Percentiles rank a stretch among this genome's conserved stretches.
Evolutionary conservation across 495 filamentous ascomycete species (phyloP).

Genomic region (Penicillium coprophilum): DNA sequence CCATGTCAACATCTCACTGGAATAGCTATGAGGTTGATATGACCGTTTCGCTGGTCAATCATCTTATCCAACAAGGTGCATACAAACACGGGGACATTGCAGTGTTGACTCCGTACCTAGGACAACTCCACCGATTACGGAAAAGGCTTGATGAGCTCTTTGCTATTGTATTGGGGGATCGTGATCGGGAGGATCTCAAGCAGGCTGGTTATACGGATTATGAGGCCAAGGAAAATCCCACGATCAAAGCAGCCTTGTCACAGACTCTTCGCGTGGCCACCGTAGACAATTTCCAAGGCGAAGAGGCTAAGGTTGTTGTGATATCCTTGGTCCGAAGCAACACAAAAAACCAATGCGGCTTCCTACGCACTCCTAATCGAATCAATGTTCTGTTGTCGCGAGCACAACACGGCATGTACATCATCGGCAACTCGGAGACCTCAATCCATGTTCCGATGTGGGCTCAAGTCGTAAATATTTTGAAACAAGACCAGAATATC

Average conservation of each 20-base stretch:
- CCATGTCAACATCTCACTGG: slow-evolving; percentile 56
- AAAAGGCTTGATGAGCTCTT: slow-evolving; percentile 50
- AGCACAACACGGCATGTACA: slow-evolving; percentile 80
- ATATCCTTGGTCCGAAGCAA: slow-evolving; percentile 83
- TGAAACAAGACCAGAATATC: slow-evolving; percentile 50
- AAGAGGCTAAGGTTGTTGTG: slow-evolving; percentile 79
- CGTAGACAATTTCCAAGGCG: slow-evolving; percentile 85
- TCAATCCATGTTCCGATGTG: slow-evolving; percentile 65
- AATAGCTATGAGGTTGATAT: slow-evolving; percentile 71
- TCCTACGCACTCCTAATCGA: slow-evolving; percentile 70
- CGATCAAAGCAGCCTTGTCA: slow-evolving; percentile 52
- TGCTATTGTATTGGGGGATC: slow-evolving; percentile 65
- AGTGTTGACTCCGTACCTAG: slow-evolving; percentile 73
- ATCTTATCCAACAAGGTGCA: slow-evolving; percentile 68
- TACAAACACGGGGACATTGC: slow-evolving; percentile 72
- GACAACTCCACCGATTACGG: slow-evolving; percentile 65
- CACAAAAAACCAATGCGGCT: slow-evolving; percentile 59
- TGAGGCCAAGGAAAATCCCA: slow-evolving; percentile 5
- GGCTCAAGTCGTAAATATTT: slow-evolving; percentile 58
- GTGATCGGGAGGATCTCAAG: slow-evolving; percentile 63
- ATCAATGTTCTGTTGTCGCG: slow-evolving; percentile 78
- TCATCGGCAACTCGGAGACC: slow-evolving; percentile 70
- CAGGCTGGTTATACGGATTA: slow-evolving; percentile 46
- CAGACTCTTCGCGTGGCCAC: slow-evolving; percentile 70
- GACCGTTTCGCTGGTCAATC: slow-evolving; percentile 62